These are phyloP conservation scores for Colletotrichum eremochloae DNA, from an alignment of 2,329 filamentous ascomycete genomes.

Conservation along the genomic window DNA sequence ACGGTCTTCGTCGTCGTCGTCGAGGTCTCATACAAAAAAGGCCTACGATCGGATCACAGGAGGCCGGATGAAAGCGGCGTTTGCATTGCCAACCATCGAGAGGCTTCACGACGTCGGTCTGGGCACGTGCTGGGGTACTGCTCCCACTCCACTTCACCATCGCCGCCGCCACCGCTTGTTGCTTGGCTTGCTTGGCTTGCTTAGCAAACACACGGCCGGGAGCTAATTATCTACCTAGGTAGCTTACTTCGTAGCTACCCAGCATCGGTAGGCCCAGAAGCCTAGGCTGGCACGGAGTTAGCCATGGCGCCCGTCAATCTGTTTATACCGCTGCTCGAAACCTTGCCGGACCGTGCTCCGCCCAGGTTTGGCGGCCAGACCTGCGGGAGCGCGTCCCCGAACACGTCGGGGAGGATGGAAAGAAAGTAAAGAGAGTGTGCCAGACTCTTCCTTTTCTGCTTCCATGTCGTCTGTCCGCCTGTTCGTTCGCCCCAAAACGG, in stretches of 20 bases:
- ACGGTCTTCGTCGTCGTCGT: background rate
- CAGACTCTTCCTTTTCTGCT: background rate
- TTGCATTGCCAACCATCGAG: background rate
- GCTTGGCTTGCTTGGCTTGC: background rate
- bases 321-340: constrained; percentile 4
- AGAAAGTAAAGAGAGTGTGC: background rate
- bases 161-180: background rate
- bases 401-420: background rate
- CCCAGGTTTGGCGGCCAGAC: background rate
- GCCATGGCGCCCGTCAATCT: constrained; percentile 4
- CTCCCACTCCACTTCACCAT: background rate
- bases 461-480: background rate
- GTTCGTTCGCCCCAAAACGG: constrained; percentile 5
- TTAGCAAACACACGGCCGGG: background rate
- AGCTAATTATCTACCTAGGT: background rate
- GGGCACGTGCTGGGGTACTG: background rate
- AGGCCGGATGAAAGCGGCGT: background rate
- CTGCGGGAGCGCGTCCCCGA: constrained; percentile 1
- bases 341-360: constrained; percentile 2
- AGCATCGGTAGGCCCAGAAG: background rate
- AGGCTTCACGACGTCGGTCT: background rate
- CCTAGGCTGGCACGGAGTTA: background rate
- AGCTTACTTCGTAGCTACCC: background rate
- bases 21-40: background rate
- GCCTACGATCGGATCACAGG: background rate